Evolutionary conservation across 73 alveolate genomes (phyloP), one percentile per base, ranked within the genome.

Genomic region (Paramecium tetraurelia): DNA sequence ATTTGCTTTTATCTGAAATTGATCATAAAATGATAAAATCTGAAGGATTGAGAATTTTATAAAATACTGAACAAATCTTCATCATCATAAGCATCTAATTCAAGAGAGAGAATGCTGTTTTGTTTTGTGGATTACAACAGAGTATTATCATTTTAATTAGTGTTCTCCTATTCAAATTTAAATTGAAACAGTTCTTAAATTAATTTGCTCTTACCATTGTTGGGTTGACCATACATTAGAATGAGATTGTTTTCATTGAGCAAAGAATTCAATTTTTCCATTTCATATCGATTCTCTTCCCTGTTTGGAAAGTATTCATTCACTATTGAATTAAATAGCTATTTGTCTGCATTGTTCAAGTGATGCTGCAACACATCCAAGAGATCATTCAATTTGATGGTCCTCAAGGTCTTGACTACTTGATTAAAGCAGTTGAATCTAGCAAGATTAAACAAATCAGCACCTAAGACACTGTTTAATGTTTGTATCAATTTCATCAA

Each of bases 61-160:
- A 63, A 63, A 11, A 63, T 63, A 31, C 11, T 27, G 14, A 10
- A 33, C 29, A 63, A 33, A 33, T 63, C 84, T 24, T 63, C 84
- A 63, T 63, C 84, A 63, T 63, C 84, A 63, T 63, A 63, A 33
- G 84, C 84, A 63, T 33, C 84, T 12, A 63, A 33, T 63, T 63
- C 84, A 14, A 63, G 4, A 53, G 18, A 53, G 3, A 53, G 84
- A 8, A 63, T 27, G 11, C 14, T 20, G 4, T 63, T 63, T 63
- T 63, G 24, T 63, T 63, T 63, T 16, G 29, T 33, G 1, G 84
- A 33, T 63, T 63, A 27, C 24, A 31, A 27, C 0, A 33, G 48
- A 14, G 35, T 12, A 31, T 63, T 27, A 27, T 31, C 84, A 31
- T 11, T 33, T 63, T 63, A 53, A 53, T 53, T 53, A 5, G 69